Conservation (phyloP, 495 filamentous ascomycete genomes). For the Echria macrotheca region DNA sequence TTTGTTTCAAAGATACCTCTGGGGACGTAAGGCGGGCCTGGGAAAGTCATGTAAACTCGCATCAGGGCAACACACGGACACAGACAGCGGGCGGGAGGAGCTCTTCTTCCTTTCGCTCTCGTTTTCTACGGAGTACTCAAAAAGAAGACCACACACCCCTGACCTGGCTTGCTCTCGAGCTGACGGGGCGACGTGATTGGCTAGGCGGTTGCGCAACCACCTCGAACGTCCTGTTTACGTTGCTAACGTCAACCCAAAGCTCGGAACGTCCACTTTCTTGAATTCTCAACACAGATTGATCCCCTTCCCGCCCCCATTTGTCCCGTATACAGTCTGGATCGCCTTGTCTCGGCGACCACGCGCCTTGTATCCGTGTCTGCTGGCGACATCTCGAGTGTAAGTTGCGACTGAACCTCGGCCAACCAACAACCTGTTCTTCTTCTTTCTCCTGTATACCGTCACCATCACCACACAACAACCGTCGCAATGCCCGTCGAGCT, state of each 20-base stretch:
- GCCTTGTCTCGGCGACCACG: constrained; percentile 9
- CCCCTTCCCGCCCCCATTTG: neutral
- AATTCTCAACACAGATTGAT: constrained; percentile 10
- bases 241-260: constrained; percentile 20
- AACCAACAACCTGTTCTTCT: neutral
- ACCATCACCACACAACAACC: no score
- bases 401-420: neutral
- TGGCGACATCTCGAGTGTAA: neutral
- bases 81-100: no score
- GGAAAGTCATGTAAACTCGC: no score
- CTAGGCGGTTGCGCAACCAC: constrained; percentile 26
- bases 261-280: constrained; percentile 11
- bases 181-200: constrained; percentile 24
- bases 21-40: no score
- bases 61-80: no score
- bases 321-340: neutral
- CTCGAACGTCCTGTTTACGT: constrained; percentile 30
- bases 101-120: no score
- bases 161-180: constrained; percentile 16
- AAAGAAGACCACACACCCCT: constrained; percentile 15
- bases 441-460: no score
- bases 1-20: no score
- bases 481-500: constrained; percentile 54
- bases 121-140: no score
- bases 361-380: constrained; percentile 3